Conservation (phyloP, 148 eudicot species). For the Dysphania ambrosioides region DNA sequence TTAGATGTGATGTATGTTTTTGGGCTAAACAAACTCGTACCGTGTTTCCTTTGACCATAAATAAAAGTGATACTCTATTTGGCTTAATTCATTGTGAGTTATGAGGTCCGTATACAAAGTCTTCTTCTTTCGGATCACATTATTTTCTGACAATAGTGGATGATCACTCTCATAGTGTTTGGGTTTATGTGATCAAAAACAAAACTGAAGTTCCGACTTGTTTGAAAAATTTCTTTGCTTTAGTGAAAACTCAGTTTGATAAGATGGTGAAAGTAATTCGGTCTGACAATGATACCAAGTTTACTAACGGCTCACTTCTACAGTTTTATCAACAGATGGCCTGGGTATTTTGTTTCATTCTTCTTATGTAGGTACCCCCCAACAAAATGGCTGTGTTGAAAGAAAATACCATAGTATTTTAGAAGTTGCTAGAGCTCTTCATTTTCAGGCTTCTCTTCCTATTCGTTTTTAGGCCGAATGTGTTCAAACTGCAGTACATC, state of each 20-base stretch:
- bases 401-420: too few species aligned
- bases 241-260: neutral
- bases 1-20: neutral
- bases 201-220: neutral
- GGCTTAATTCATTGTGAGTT: constrained; percentile 1
- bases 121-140: neutral
- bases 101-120: neutral
- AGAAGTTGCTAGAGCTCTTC: too few species aligned
- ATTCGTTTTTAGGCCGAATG: too few species aligned
- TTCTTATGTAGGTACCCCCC: too few species aligned
- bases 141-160: constrained; percentile 4
- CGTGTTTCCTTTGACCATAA: neutral
- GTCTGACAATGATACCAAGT: neutral
- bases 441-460: too few species aligned
- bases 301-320: neutral
- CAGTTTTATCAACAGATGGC: neutral
- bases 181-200: neutral
- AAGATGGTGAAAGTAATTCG: neutral
- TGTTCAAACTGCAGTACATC: too few species aligned
- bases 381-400: too few species aligned
- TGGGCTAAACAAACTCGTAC: neutral
- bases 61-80: neutral
- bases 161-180: constrained; percentile 5
- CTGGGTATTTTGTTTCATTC: too few species aligned
- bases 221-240: neutral